Conservation (phyloP, 1,284 basidiomycete genomes). For the Ceratobasidium sp. region DNA sequence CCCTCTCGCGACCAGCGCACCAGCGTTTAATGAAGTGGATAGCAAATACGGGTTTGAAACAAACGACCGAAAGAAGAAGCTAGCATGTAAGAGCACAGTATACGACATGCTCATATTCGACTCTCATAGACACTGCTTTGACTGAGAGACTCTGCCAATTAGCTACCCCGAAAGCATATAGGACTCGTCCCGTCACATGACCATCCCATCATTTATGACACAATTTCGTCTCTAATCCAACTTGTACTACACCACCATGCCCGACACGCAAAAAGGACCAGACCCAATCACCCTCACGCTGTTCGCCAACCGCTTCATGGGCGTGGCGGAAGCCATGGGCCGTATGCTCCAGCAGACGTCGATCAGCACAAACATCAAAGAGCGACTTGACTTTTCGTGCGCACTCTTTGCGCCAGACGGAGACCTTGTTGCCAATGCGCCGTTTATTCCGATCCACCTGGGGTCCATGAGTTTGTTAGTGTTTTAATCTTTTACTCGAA, state of each 20-base stretch:
- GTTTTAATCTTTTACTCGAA: neutral
- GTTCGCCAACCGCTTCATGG: slow-evolving; percentile 93
- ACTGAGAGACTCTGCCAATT: neutral
- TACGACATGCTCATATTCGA: too few species aligned
- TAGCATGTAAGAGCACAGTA: too few species aligned
- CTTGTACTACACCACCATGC: slow-evolving; percentile 24
- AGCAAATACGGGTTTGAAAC: too few species aligned
- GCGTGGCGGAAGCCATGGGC: slow-evolving; percentile 93
- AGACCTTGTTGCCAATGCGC: slow-evolving; percentile 91
- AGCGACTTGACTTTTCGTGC: slow-evolving; percentile 88
- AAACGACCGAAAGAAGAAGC: too few species aligned
- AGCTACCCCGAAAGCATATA: neutral
- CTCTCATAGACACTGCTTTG: too few species aligned
- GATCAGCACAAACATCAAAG: slow-evolving; percentile 77
- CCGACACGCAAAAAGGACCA: slow-evolving; percentile 55
- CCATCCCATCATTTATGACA: slow-evolving; percentile 8
- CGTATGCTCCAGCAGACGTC: slow-evolving; percentile 88
- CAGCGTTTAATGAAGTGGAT: too few species aligned
- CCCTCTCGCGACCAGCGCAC: too few species aligned
- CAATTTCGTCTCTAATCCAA: slow-evolving; percentile 6
- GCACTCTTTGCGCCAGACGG: slow-evolving; percentile 92
- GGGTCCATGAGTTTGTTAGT: slow-evolving; percentile 84
- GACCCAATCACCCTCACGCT: slow-evolving; percentile 90
- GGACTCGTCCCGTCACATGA: slow-evolving; percentile 1
- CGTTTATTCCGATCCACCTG: slow-evolving; percentile 62